Percentiles rank a stretch among this genome's conserved stretches.
Conservation (phyloP, 495 filamentous ascomycete species). For the Articulospora tetracladia region DNA sequence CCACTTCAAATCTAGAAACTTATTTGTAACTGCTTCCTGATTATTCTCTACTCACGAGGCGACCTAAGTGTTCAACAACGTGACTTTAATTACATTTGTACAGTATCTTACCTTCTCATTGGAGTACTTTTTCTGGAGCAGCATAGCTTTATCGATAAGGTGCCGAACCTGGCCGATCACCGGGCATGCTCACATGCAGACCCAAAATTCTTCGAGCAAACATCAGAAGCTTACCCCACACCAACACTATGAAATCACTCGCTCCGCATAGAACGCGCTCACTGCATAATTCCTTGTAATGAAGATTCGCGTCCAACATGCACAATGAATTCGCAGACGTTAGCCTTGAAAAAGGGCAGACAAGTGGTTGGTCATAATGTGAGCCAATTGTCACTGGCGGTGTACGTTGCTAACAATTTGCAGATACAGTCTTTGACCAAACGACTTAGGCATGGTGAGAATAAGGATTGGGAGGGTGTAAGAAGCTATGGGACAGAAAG, state of each 20-base stretch:
- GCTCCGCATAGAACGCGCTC: background rate
- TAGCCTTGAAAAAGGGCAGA: conserved; percentile 24
- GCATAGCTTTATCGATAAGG: background rate
- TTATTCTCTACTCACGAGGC: too few species aligned
- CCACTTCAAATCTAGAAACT: too few species aligned
- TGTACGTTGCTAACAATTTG: conserved; percentile 43
- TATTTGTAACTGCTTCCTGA: too few species aligned
- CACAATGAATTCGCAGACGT: conserved; percentile 23
- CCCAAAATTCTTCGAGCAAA: background rate
- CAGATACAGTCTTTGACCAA: conserved; percentile 19
- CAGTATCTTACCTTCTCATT: too few species aligned
- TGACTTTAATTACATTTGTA: too few species aligned
- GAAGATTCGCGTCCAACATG: conserved; percentile 18
- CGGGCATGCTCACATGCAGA: background rate
- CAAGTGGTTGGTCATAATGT: conserved; percentile 25
- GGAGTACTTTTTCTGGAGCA: background rate
- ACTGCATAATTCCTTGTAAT: background rate
- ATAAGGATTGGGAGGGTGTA: background rate
- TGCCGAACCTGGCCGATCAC: background rate
- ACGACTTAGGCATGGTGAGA: background rate
- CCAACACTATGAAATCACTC: background rate
- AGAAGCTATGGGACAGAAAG: conserved; percentile 15
- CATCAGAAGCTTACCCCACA: background rate
- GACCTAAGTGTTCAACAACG: too few species aligned
- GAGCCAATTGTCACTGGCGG: conserved; percentile 15